These are phyloP conservation scores for Paracoccidioides brasiliensis DNA, from an alignment of 2,329 filamentous ascomycete genomes.

Conservation along the genomic window DNA sequence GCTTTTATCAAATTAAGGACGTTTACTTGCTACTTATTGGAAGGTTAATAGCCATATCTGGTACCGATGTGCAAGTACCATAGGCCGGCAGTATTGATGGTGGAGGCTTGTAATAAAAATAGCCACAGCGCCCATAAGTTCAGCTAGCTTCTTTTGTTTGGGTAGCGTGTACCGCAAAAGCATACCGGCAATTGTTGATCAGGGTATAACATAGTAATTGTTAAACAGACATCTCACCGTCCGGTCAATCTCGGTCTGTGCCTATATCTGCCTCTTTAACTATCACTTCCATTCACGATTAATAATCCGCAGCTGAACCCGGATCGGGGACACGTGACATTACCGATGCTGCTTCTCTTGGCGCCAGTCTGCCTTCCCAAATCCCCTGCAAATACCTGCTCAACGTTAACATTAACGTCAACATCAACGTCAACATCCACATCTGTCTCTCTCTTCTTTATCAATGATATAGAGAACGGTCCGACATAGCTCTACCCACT, in stretches of 20 bases:
- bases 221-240: too few species aligned
- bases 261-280: too few species aligned
- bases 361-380: conserved; percentile 4
- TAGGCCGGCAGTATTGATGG: neutral
- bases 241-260: too few species aligned
- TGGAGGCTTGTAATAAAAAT: neutral
- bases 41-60: neutral
- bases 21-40: neutral
- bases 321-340: conserved; percentile 6
- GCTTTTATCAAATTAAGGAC: neutral
- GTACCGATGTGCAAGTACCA: neutral
- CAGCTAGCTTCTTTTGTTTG: neutral
- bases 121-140: too few species aligned
- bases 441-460: neutral
- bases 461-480: neutral
- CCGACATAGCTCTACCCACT: neutral
- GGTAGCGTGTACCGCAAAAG: neutral
- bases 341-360: neutral
- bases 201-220: neutral
- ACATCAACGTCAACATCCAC: neutral
- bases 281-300: too few species aligned
- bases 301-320: too few species aligned
- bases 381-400: conserved; percentile 8
- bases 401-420: neutral
- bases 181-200: neutral